Evolutionary conservation across 1,284 basidiomycete genomes (phyloP).

Genomic region (Moesziomyces sp.): DNA sequence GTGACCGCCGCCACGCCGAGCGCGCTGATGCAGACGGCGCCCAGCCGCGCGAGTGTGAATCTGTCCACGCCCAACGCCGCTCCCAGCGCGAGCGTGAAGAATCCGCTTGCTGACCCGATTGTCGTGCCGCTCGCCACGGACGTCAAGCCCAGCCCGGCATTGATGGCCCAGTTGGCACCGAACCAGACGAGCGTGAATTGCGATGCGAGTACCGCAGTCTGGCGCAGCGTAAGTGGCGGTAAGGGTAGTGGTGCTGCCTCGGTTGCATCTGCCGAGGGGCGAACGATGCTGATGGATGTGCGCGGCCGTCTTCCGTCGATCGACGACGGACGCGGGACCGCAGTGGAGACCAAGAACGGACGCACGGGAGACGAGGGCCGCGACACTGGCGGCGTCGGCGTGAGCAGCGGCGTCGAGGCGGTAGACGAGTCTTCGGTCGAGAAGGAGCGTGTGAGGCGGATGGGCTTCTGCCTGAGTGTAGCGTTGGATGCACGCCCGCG

Average conservation of each 20-base stretch:
- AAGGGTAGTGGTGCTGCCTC: conserved; percentile 12
- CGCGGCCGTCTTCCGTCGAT: conserved; percentile 63
- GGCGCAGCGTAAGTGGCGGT: conserved; percentile 58
- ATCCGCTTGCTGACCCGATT: conserved; percentile 78
- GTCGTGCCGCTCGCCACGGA: conserved; percentile 66
- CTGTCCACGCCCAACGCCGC: conserved; percentile 84
- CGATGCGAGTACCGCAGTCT: conserved; percentile 57
- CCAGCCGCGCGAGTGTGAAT: conserved; percentile 79
- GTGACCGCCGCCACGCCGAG: conserved; percentile 85
- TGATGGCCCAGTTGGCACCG: conserved; percentile 65
- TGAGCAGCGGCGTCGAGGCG: conserved; percentile 32
- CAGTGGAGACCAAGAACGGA: conserved; percentile 33
- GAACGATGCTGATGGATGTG: conserved; percentile 42
- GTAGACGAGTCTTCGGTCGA: conserved; percentile 31
- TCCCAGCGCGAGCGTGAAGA: conserved; percentile 91
- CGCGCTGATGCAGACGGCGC: conserved; percentile 85
- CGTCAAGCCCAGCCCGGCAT: conserved; percentile 60
- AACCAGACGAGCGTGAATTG: conserved; percentile 67
- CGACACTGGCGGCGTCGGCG: conserved; percentile 17
- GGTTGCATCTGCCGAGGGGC: conserved; percentile 2
- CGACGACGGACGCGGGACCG: conserved; percentile 56
- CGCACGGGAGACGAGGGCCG: conserved; percentile 34
- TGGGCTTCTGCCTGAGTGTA: conserved; percentile 26
- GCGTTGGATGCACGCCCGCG: conserved; percentile 11
- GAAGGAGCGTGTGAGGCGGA: conserved; percentile 19